Evolutionary conservation across 441 rosid species (phyloP).

Genomic region (Jatropha multifida): DNA sequence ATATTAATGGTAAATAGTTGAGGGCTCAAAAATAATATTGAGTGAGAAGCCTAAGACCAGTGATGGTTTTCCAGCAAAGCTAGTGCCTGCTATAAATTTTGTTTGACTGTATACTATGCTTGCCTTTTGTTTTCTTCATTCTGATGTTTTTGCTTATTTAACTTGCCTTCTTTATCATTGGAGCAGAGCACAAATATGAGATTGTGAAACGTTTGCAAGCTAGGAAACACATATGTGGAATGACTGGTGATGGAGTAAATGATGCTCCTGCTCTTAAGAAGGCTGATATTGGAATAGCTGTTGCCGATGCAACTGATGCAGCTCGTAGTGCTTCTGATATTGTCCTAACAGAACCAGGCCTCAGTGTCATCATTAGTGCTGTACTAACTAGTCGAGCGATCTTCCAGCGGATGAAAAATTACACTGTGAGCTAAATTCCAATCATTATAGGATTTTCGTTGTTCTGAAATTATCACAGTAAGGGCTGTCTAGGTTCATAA

Average conservation of each 20-base stretch:
- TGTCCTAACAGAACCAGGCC: constrained; percentile 95
- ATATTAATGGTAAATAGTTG: too few relatives aligned
- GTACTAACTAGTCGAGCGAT: constrained; percentile 96
- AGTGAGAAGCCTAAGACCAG: too few relatives aligned
- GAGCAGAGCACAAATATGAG: constrained; percentile 93
- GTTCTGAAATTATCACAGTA: not conserved
- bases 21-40: too few relatives aligned
- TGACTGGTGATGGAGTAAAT: constrained; percentile 99
- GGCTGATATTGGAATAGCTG: constrained; percentile 99
- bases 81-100: not conserved
- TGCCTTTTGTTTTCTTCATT: constrained; percentile 5
- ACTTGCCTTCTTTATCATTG: not conserved
- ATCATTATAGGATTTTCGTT: not conserved
- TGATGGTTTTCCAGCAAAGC: not conserved
- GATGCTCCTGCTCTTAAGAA: constrained; percentile 99
- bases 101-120: not conserved
- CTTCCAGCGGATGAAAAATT: constrained; percentile 98
- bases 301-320: constrained; percentile 99
- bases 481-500: not conserved
- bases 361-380: constrained; percentile 97
- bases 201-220: constrained; percentile 95
- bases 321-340: constrained; percentile 99
- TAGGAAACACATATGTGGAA: constrained; percentile 92
- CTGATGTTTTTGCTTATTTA: not conserved
- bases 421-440: constrained; percentile 53